Percentiles rank a stretch among this genome's conserved stretches.
phyloP scores from a whole-genome alignment of 2,329 filamentous ascomycete genomes.

The Alternaria infectoria region DNA sequence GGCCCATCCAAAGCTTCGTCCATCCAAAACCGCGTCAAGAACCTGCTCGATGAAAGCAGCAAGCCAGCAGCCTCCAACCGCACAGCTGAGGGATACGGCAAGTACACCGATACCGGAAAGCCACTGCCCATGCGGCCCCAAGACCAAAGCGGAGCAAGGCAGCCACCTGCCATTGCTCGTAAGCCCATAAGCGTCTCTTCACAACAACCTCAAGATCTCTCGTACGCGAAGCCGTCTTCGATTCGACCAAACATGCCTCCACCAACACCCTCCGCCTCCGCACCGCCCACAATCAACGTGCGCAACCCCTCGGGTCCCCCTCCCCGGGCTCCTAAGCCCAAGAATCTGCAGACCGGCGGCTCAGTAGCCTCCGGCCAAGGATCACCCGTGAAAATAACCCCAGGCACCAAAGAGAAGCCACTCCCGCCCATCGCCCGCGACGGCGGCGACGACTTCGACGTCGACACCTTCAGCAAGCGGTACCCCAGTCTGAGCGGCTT shows the following conservation, averaged over 20 bases:
- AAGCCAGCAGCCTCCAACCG: constrained; percentile 62
- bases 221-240: constrained; percentile 35
- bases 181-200: constrained; percentile 56
- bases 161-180: constrained; percentile 40
- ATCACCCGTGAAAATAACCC: constrained; percentile 5
- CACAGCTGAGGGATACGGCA: constrained; percentile 89
- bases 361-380: constrained; percentile 8
- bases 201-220: constrained; percentile 29
- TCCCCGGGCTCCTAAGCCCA: constrained; percentile 66
- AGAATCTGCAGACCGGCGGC: constrained; percentile 60
- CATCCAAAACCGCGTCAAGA: constrained; percentile 91
- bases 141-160: constrained; percentile 29
- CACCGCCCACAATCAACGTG: constrained; percentile 40
- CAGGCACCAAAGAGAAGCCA: constrained; percentile 26
- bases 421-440: constrained; percentile 15
- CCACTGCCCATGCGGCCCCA: constrained; percentile 39
- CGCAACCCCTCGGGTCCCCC: constrained; percentile 42
- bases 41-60: constrained; percentile 75
- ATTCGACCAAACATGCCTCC: constrained; percentile 30
- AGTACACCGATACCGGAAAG: constrained; percentile 67
- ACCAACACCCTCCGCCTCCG: constrained; percentile 36
- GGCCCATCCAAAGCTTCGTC: constrained; percentile 71
- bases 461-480: constrained; percentile 76
- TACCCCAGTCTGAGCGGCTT: constrained; percentile 85
- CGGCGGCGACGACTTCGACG: constrained; percentile 68